Conservation (phyloP, 208 protist genomes). For the Leishmania mexicana region DNA sequence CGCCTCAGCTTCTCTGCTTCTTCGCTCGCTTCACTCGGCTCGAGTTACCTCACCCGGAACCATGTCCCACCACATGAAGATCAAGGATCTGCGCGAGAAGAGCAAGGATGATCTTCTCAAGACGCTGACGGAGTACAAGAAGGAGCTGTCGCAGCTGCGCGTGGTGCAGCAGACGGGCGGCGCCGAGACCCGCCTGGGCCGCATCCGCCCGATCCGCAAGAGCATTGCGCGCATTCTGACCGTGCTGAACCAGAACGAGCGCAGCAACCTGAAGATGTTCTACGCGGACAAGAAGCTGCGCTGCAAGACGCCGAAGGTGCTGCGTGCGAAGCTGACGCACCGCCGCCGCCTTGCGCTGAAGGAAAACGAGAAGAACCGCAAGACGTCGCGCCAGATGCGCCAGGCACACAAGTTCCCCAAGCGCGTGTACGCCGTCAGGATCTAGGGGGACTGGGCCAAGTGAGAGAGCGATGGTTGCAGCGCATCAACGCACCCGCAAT, state of each 20-base stretch:
- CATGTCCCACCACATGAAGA: conserved; percentile 89
- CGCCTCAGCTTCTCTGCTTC: background rate
- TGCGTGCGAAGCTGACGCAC: conserved; percentile 88
- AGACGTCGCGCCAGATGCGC: conserved; percentile 83
- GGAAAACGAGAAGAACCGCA: conserved; percentile 88
- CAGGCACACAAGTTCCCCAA: conserved; percentile 82
- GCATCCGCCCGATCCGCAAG: conserved; percentile 97
- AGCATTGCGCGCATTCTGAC: conserved; percentile 97
- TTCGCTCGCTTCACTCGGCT: background rate
- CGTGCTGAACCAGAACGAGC: conserved; percentile 97
- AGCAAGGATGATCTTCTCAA: conserved; percentile 96
- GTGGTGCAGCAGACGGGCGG: conserved; percentile 95
- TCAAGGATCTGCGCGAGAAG: conserved; percentile 94
- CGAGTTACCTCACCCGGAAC: conserved; percentile 5
- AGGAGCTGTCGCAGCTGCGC: conserved; percentile 96
- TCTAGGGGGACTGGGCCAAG: conserved; percentile 26
- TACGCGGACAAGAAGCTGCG: conserved; percentile 94
- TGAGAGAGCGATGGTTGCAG: background rate
- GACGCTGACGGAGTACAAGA: conserved; percentile 97
- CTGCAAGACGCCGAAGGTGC: conserved; percentile 73
- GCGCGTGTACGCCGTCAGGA: conserved; percentile 90
- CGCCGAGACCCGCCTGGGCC: conserved; percentile 91
- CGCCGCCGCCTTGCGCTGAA: conserved; percentile 88
- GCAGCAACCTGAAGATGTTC: conserved; percentile 91
- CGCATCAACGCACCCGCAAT: background rate